Evolutionary conservation across 2,329 filamentous ascomycete genomes (phyloP).

Genomic region (Exophiala calicioides): DNA sequence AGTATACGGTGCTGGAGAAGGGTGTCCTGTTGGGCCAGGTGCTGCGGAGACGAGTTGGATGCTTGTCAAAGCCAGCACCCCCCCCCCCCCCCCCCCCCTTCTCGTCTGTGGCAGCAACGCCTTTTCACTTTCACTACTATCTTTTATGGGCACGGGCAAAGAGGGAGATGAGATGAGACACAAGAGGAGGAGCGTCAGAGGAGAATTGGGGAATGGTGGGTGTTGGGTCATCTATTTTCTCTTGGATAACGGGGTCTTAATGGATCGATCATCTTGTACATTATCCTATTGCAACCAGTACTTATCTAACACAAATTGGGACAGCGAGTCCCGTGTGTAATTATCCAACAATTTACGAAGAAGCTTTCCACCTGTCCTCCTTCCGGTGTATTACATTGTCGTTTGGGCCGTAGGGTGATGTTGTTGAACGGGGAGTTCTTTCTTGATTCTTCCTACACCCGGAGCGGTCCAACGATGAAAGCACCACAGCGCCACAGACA

Average conservation of each 20-base stretch:
- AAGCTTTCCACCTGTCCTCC: background rate
- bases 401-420: too few species aligned
- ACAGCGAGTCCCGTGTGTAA: slow-evolving; percentile 3
- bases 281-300: background rate
- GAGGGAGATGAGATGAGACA: background rate
- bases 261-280: slow-evolving; percentile 5
- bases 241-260: too few species aligned
- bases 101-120: background rate
- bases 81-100: too few species aligned
- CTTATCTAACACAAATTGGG: too few species aligned
- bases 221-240: too few species aligned
- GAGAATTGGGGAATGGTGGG: background rate
- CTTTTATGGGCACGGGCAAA: background rate
- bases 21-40: background rate
- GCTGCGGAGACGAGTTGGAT: background rate
- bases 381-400: too few species aligned
- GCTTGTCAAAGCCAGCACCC: too few species aligned
- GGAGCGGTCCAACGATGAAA: too few species aligned
- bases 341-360: background rate
- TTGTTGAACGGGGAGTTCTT: too few species aligned
- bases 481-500: too few species aligned
- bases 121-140: background rate
- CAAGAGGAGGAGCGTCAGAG: too few species aligned
- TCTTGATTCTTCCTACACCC: too few species aligned
- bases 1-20: background rate